These are phyloP conservation scores for Fraxinus velutina DNA, from an alignment of 305 asterid species.

Conservation along the genomic window DNA sequence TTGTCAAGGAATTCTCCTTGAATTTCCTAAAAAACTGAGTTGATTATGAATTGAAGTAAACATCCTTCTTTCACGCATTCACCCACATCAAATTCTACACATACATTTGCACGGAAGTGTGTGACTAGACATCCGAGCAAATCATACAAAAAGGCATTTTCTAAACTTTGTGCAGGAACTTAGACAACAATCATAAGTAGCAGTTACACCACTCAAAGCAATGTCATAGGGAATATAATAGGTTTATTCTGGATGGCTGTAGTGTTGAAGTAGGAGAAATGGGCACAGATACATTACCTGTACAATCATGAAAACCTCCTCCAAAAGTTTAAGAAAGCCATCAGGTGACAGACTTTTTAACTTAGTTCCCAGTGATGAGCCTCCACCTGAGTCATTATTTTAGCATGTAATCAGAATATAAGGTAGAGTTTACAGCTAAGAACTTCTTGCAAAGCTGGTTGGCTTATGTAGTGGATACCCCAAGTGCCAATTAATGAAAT, in stretches of 20 bases:
- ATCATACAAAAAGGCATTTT: background rate
- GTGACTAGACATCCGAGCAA: background rate
- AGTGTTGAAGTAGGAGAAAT: slow-evolving; percentile 21
- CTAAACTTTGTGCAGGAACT: slow-evolving; percentile 1
- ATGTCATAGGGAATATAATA: slow-evolving; percentile 5
- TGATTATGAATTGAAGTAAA: background rate
- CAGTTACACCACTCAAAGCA: background rate
- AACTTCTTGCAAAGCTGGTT: slow-evolving; percentile 5
- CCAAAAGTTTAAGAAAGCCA: slow-evolving; percentile 81
- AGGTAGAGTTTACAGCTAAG: slow-evolving; percentile 4
- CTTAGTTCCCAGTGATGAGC: slow-evolving; percentile 86
- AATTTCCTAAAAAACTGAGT: background rate
- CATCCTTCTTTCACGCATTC: background rate
- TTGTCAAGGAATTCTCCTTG: background rate
- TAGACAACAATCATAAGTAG: background rate
- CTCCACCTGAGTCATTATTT: slow-evolving; percentile 58
- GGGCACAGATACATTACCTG: slow-evolving; percentile 76
- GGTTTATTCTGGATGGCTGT: slow-evolving; percentile 14
- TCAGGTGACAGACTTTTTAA: slow-evolving; percentile 83
- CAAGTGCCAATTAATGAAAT: slow-evolving; percentile 12
- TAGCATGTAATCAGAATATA: slow-evolving; percentile 18
- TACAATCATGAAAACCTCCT: slow-evolving; percentile 79
- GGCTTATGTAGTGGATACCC: slow-evolving; percentile 4
- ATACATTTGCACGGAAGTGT: background rate
- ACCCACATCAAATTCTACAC: background rate